phyloP scores from a whole-genome alignment of 2,329 filamentous ascomycete species.

The Nemania abortiva region DNA sequence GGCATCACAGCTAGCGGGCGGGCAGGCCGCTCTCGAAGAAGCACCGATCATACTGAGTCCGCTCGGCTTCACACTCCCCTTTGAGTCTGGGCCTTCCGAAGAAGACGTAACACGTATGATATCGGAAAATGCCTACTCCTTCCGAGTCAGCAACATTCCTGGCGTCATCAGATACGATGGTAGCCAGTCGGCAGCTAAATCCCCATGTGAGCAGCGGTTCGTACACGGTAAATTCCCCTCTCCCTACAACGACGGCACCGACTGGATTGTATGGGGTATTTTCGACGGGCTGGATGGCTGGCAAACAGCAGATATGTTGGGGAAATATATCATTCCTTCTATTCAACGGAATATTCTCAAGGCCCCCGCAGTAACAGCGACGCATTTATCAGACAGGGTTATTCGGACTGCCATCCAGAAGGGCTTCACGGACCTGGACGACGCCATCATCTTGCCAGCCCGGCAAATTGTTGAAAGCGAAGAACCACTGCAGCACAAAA shows the following conservation, averaged over 20 bases:
- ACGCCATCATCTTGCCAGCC: background rate
- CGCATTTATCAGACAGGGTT: too few relatives aligned
- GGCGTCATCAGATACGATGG: constrained; percentile 4
- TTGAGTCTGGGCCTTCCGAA: background rate
- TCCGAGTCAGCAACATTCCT: background rate
- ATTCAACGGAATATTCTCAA: background rate
- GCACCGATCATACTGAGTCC: background rate
- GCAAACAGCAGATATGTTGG: constrained; percentile 3
- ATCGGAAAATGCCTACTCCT: constrained; percentile 1
- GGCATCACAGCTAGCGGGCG: too few relatives aligned
- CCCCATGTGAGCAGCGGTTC: constrained; percentile 5
- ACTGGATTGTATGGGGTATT: constrained; percentile 17
- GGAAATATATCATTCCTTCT: background rate
- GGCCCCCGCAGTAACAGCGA: too few relatives aligned
- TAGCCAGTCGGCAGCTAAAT: background rate
- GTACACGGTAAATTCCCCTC: constrained; percentile 10
- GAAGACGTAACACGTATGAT: constrained; percentile 4
- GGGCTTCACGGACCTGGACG: background rate
- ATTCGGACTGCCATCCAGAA: background rate
- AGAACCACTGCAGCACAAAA: background rate
- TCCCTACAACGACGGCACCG: background rate
- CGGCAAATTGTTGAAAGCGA: background rate
- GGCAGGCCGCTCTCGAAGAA: background rate
- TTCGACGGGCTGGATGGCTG: constrained; percentile 4
- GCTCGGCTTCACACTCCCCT: background rate